Evolutionary conservation across 768 basidiomycete species (phyloP), one percentile per base, ranked within the genome.

Genomic region (Lactarius hatsudake): DNA sequence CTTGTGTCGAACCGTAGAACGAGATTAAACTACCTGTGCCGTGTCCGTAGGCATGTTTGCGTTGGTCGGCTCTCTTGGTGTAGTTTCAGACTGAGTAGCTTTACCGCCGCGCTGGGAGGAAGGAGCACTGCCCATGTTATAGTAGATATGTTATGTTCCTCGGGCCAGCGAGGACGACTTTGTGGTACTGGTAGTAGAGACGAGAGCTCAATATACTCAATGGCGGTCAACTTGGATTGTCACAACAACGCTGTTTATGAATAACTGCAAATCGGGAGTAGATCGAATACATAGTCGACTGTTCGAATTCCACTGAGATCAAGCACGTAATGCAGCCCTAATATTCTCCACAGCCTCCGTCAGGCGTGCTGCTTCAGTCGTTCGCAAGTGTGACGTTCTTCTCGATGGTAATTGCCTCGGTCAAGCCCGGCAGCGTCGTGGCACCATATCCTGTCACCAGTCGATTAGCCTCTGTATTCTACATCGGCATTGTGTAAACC

Each of bases 391-490:
- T 86, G 15, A 77, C 76, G 72, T 91, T 87, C 72, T 84, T 80
- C 62, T 94, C 91, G 45, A 86, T 81, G 28, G 84, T 81, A 71
- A 95, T 82, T 0, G 92, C 84, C 74, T 96, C 93, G 0, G 87
- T 89, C 34, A 95, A 78, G 18, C 82, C 91, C 1, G 93, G 94
- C 67, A 95, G 81, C 0, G 92, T 92, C 0, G 93, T 94, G 2
- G 93, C 90, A 7, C 92, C 92, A 72, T 93, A 92, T 5, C 90
- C 90, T 91, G 72, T 38, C 13, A 36, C 36, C 53, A 17, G 9
- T 34, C 20, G 64, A 53, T 56, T 38, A 64, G 13, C 12, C 32
- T 12, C 28, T n/a, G 5, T 15, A 32, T 42, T 28, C 43, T 15
- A 30, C 18, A 28, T 48, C 23, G 30, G 10, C 15, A 43, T 60